These are phyloP conservation scores for Pestalotiopsis sp. DNA, from an alignment of 2,329 filamentous ascomycete genomes.

Conservation along the genomic window DNA sequence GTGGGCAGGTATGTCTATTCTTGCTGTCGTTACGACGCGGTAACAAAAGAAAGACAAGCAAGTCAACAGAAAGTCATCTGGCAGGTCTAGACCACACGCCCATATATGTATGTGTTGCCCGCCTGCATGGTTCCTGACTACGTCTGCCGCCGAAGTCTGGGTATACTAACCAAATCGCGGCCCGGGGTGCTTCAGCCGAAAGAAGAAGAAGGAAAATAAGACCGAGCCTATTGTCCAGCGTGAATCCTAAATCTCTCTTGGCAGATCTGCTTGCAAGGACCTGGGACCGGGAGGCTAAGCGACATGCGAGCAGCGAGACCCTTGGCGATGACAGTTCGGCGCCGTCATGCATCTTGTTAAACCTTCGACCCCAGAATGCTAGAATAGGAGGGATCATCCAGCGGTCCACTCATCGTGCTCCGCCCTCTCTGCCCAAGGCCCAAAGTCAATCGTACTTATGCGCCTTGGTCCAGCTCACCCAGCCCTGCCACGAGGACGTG, in stretches of 20 bases:
- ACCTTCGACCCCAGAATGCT: not conserved
- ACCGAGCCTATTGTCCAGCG: not conserved
- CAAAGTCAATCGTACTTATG: not conserved
- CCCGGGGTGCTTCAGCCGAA: not conserved
- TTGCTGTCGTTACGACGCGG: too few relatives aligned
- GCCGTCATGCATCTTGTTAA: not conserved
- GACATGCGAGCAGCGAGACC: not conserved
- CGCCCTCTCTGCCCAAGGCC: not conserved
- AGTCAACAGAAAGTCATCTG: too few relatives aligned
- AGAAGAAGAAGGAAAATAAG: not conserved
- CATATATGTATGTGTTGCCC: too few relatives aligned
- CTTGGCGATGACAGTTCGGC: not conserved
- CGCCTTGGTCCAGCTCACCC: not conserved
- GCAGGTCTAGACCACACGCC: too few relatives aligned
- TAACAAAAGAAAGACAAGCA: too few relatives aligned
- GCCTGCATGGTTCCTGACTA: too few relatives aligned
- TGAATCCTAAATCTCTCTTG: not conserved
- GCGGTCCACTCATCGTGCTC: not conserved
- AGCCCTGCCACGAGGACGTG: not conserved
- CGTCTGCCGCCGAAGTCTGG: too few relatives aligned
- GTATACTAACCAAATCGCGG: not conserved
- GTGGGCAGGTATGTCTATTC: too few relatives aligned
- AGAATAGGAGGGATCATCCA: not conserved
- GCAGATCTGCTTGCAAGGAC: not conserved
- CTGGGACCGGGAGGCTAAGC: not conserved